Evolutionary conservation across 1,139 yeast species (phyloP), one percentile per base, ranked within the genome.

Genomic region (Candida labiduridarum): DNA sequence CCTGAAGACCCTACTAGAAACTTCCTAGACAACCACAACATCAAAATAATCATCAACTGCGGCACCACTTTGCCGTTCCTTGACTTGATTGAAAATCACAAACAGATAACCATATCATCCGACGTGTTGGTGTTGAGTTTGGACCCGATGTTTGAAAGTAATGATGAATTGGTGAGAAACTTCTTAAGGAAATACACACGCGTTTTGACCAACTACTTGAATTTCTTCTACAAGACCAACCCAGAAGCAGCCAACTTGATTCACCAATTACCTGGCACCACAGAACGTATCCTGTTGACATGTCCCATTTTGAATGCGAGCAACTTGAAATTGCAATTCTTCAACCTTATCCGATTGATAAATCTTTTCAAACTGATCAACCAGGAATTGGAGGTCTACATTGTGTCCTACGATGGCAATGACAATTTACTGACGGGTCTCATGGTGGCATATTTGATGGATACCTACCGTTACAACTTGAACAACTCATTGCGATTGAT

Each of bases 31-130:
- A 54, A 60, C 25, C 57, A 64, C 48, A 68, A 71, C 49, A 66
- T 73, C 49, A 74, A 75, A 57, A 69, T 76, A 22, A 64, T 76
- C 39, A 68, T 76, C 50, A 76, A 74, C 58, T 76, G 80, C 53
- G 68, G 72, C 2, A 62, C 71, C 25, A 74, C 80, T 0, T 55
- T 60, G 49, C 59, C 57, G 30, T 76, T 76, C 52, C 58, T 72
- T 46, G 52, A 56, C 22, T 50, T 51, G 45, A 53, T 67, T 30
- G 59, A 59, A 25, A 55, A 59, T n/a, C 54, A 72, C 33, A 61
- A 65, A 18, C 39, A 56, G 6, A 50, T 66, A 12, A 59, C 65
- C 7, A 56, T 76, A 7, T 67, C 77, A 6, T 69, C 77, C 7
- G 79, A 76, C 55, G 67, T 74, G 52, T 64, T 76, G 9, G 62